These are phyloP conservation scores for Pichia exigua DNA, from an alignment of 805 yeast species.

Conservation along the genomic window DNA sequence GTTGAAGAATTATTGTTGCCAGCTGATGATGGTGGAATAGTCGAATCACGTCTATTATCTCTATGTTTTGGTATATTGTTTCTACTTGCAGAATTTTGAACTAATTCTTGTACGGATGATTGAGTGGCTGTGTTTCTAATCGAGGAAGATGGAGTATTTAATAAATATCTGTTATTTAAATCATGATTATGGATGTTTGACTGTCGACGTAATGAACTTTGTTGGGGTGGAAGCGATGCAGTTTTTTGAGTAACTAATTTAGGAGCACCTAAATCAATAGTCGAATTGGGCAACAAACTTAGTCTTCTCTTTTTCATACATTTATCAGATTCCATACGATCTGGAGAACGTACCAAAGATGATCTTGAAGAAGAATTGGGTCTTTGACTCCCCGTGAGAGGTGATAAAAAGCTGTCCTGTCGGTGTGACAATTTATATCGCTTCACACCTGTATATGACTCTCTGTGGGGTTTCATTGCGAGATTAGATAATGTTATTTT, in stretches of 20 bases:
- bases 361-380: constrained; percentile 2
- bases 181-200: constrained; percentile 15
- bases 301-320: constrained; percentile 20
- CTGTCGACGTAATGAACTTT: constrained; percentile 17
- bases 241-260: constrained; percentile 15
- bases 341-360: constrained; percentile 8
- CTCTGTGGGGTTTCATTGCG: constrained; percentile 1
- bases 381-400: not conserved
- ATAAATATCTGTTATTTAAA: not conserved
- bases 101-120: constrained; percentile 17
- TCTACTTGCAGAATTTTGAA: constrained; percentile 23
- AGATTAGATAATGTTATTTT: not conserved
- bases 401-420: constrained; percentile 7
- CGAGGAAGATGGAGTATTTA: not conserved
- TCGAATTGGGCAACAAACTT: constrained; percentile 19
- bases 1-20: not conserved
- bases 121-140: not conserved
- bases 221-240: not conserved
- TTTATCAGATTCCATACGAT: not conserved
- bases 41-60: constrained; percentile 12
- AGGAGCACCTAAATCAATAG: constrained; percentile 21
- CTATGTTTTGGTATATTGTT: constrained; percentile 9
- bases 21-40: constrained; percentile 8
- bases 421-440: not conserved
- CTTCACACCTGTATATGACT: not conserved